Conservation (phyloP, 306 rosid genomes). For the Glycine tomentella region DNA sequence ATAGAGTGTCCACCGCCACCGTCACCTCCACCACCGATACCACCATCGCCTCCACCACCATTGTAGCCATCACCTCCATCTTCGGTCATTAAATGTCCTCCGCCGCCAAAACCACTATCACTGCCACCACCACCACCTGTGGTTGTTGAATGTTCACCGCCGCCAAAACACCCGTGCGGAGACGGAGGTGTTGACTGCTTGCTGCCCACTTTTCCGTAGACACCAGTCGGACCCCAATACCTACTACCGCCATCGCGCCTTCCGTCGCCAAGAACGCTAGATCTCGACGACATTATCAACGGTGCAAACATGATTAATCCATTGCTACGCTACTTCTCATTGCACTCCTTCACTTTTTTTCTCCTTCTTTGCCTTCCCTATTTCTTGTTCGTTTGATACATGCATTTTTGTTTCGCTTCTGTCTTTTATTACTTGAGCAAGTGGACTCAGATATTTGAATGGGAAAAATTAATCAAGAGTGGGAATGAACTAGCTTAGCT, state of each 20-base stretch:
- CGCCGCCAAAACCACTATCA: too few species aligned
- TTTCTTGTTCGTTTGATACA: conserved; percentile 11
- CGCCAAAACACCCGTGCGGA: background rate
- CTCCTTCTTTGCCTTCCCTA: conserved; percentile 29
- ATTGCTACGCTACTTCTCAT: background rate
- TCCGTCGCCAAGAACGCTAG: background rate
- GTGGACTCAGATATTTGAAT: too few species aligned
- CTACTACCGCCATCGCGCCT: background rate
- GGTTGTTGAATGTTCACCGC: too few species aligned
- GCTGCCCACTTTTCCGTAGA: too few species aligned
- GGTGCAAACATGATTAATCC: conserved; percentile 4
- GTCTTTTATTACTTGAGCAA: too few species aligned
- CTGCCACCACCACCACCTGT: too few species aligned
- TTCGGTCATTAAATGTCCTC: too few species aligned
- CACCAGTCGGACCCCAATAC: too few species aligned
- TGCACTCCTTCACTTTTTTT: background rate
- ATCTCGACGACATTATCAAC: background rate
- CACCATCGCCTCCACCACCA: background rate
- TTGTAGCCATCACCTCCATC: background rate
- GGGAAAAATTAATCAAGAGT: too few species aligned
- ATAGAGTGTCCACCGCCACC: too few species aligned
- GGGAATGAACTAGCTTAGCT: too few species aligned
- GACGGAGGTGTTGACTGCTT: background rate
- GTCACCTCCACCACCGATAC: background rate
- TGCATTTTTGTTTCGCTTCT: background rate